A percentile compares a stretch with the other conserved stretches of the same genome.
Evolutionary conservation across 306 rosid species (phyloP).

Genomic region (Citrullus colocynthis): DNA sequence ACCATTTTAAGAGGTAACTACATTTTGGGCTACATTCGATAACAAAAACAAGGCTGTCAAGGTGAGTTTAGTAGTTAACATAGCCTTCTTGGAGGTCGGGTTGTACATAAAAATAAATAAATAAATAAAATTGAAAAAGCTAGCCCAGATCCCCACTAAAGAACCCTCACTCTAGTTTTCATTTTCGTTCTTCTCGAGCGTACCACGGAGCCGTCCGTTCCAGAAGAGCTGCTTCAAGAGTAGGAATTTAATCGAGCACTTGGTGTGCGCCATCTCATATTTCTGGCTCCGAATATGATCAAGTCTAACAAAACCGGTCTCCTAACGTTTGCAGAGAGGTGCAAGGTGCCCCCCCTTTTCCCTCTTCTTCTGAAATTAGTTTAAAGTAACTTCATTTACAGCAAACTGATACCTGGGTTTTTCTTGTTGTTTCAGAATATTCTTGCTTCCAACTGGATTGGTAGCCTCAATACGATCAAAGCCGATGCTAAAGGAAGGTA

Average conservation of each 20-base stretch:
- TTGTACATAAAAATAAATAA: too few species aligned
- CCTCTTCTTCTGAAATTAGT: slow-evolving; percentile 6
- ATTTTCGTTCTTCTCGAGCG: neutral
- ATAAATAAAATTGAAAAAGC: too few species aligned
- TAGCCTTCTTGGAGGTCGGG: too few species aligned
- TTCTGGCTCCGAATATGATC: slow-evolving; percentile 17
- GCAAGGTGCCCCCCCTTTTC: slow-evolving; percentile 42
- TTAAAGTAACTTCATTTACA: neutral
- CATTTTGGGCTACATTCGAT: too few species aligned
- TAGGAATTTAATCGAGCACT: neutral
- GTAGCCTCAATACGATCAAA: slow-evolving; percentile 66
- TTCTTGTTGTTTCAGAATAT: slow-evolving; percentile 37
- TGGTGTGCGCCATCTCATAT: slow-evolving; percentile 20
- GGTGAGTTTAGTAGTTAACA: too few species aligned
- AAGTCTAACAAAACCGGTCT: slow-evolving; percentile 38
- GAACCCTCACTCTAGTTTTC: neutral
- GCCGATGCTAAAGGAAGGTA: slow-evolving; percentile 91
- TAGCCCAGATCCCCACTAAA: neutral
- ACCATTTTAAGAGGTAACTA: too few species aligned
- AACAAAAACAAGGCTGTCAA: too few species aligned
- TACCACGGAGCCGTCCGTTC: neutral
- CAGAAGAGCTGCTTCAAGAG: neutral
- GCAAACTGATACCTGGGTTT: neutral
- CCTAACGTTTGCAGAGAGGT: slow-evolving; percentile 59
- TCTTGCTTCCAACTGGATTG: slow-evolving; percentile 79